A percentile compares a stretch with the other conserved stretches of the same genome.
phyloP scores from a whole-genome alignment of 257 asterid genomes.

The Solanum chiquidenum region DNA sequence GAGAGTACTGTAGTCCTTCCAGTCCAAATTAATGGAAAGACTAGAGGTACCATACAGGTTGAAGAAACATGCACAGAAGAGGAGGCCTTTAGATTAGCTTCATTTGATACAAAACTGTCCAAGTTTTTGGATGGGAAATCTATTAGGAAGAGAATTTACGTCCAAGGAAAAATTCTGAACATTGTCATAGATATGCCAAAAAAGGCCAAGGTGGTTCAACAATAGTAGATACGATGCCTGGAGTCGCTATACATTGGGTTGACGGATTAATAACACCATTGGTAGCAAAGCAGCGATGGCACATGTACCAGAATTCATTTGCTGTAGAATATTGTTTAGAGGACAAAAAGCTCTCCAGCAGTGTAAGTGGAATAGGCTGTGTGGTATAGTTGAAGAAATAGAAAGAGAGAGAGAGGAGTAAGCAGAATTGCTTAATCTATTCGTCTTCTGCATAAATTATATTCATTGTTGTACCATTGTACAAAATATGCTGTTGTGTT shows the following conservation, averaged over 20 bases:
- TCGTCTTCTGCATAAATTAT: not conserved
- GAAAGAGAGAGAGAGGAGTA: not conserved
- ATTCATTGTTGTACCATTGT: not conserved
- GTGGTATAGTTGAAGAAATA: not conserved
- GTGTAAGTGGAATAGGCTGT: not conserved
- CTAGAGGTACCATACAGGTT: conserved; percentile 82
- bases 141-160: conserved; percentile 70
- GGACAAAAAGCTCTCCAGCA: not conserved
- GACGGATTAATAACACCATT: not conserved
- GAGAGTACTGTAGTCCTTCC: conserved; percentile 65
- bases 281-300: not conserved
- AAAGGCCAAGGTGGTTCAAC: conserved; percentile 37
- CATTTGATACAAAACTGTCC: conserved; percentile 54
- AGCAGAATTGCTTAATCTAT: not conserved
- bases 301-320: not conserved
- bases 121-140: conserved; percentile 52
- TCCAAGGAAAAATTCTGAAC: conserved; percentile 75
- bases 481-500: not conserved
- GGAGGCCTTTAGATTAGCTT: conserved; percentile 65
- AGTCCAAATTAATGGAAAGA: conserved; percentile 91
- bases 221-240: not conserved
- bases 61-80: conserved; percentile 76
- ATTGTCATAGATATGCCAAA: conserved; percentile 42
- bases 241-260: not conserved
- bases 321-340: not conserved